These are phyloP conservation scores for Candida buenavistaensis DNA, from an alignment of 1,139 yeast species.

Conservation along the genomic window DNA sequence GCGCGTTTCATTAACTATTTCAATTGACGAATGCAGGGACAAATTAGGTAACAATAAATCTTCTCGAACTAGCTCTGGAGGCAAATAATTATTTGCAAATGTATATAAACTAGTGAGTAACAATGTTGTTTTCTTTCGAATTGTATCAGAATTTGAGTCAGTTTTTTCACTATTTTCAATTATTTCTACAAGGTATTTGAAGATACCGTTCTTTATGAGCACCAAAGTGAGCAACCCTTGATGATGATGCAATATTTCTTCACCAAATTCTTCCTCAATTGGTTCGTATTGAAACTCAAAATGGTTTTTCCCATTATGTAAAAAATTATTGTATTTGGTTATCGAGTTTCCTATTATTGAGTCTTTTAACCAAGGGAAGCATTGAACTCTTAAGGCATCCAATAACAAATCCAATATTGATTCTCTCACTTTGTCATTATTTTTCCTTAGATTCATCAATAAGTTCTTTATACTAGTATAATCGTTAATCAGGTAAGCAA, in stretches of 20 bases:
- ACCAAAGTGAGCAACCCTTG: conserved; percentile 57
- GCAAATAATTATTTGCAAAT: conserved; percentile 55
- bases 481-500: conserved; percentile 60
- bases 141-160: not conserved
- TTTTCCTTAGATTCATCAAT: conserved; percentile 61
- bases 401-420: conserved; percentile 69
- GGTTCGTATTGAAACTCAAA: conserved; percentile 10
- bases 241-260: conserved; percentile 52
- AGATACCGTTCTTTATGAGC: conserved; percentile 57
- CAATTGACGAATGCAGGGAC: conserved; percentile 15
- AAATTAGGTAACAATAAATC: conserved; percentile 18
- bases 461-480: conserved; percentile 60
- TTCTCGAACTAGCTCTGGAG: conserved; percentile 29
- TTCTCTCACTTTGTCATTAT: conserved; percentile 56
- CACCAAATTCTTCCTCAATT: conserved; percentile 16
- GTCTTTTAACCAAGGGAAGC: conserved; percentile 57
- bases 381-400: conserved; percentile 62
- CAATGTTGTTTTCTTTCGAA: conserved; percentile 58
- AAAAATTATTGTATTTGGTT: conserved; percentile 11
- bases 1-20: conserved; percentile 24
- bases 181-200: conserved; percentile 47
- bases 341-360: conserved; percentile 36
- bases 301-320: conserved; percentile 1
- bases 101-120: conserved; percentile 63
- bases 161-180: conserved; percentile 46